Percentiles rank a stretch among this genome's conserved stretches.
Conservation (phyloP, 2,329 filamentous ascomycete genomes). For the Sporothrix brunneoviolacea region DNA sequence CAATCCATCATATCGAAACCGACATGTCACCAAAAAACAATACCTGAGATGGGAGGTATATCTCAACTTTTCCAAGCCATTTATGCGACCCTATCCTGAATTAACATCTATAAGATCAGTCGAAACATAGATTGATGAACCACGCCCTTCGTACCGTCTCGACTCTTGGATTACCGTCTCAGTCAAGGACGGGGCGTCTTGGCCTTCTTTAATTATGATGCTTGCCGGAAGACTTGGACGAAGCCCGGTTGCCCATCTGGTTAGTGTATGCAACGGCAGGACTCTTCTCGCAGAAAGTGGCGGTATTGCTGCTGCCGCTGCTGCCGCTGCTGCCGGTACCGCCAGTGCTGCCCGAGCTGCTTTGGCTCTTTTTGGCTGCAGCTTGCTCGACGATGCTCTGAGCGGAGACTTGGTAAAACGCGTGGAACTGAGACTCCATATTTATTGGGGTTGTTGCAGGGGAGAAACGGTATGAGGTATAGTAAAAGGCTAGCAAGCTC, state of each 20-base stretch:
- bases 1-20: too few relatives aligned
- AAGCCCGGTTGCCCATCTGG: not conserved
- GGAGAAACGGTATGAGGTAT: too few relatives aligned
- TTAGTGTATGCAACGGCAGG: not conserved
- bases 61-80: too few relatives aligned
- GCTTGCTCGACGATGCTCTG: conserved; percentile 5
- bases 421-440: conserved; percentile 9
- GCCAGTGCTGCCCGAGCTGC: not conserved
- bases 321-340: not conserved
- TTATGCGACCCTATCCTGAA: too few relatives aligned
- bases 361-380: not conserved
- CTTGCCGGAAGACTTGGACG: not conserved
- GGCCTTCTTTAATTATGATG: not conserved
- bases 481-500: too few relatives aligned
- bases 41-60: too few relatives aligned
- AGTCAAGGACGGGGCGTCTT: too few relatives aligned
- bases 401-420: conserved; percentile 5
- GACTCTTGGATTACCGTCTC: too few relatives aligned
- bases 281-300: conserved; percentile 2
- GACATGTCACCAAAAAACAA: too few relatives aligned
- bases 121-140: too few relatives aligned
- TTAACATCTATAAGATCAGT: too few relatives aligned
- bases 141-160: too few relatives aligned
- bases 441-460: not conserved
- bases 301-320: not conserved